phyloP scores from a whole-genome alignment of 1,139 yeast species.

The Lodderomyces jiufengensis region DNA sequence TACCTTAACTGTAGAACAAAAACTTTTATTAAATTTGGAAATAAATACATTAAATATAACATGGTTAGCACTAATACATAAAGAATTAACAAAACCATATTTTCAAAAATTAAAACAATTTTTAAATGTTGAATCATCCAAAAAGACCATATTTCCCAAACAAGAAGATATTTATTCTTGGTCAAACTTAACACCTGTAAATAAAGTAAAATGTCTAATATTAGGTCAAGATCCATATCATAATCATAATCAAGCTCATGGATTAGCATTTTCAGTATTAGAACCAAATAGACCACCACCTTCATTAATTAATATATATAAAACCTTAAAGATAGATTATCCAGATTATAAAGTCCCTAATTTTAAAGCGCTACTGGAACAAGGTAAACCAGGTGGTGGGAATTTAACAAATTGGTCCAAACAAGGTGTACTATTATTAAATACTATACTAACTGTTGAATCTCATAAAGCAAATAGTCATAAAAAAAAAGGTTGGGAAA shows the following conservation, averaged over 20 bases:
- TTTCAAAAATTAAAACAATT: constrained; percentile 71
- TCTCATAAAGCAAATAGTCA: constrained; percentile 95
- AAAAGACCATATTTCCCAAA: constrained; percentile 72
- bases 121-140: constrained; percentile 30
- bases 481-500: constrained; percentile 90
- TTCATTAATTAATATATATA: constrained; percentile 81
- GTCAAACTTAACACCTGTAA: constrained; percentile 82
- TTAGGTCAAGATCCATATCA: constrained; percentile 98
- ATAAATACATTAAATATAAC: constrained; percentile 64
- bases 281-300: constrained; percentile 90
- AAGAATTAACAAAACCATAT: constrained; percentile 81
- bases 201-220: constrained; percentile 69
- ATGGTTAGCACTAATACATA: constrained; percentile 70
- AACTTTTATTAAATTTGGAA: constrained; percentile 60
- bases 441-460: constrained; percentile 86
- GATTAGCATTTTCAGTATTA: constrained; percentile 86
- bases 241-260: constrained; percentile 90
- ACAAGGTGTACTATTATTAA: constrained; percentile 70
- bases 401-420: constrained; percentile 81
- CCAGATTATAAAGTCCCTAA: constrained; percentile 64
- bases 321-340: constrained; percentile 68
- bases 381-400: constrained; percentile 49
- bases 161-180: constrained; percentile 79
- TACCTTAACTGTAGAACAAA: constrained; percentile 50
- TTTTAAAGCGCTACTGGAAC: constrained; percentile 25